These are phyloP conservation scores for Backusella morwellensis DNA, from an alignment of 192 early-diverging fungal genomes.

Conservation along the genomic window DNA sequence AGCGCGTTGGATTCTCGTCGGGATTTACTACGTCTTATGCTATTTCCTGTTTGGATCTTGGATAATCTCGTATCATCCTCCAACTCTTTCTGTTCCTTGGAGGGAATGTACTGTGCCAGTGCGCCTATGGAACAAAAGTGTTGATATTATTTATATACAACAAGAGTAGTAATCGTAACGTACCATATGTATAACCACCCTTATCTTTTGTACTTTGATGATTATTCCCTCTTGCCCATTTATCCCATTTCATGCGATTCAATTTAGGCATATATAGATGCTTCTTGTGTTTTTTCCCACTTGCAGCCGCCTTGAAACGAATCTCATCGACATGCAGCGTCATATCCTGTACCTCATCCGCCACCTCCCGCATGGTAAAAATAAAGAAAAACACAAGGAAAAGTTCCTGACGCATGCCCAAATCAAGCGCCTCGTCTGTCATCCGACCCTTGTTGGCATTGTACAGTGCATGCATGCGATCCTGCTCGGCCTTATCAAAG, in stretches of 20 bases:
- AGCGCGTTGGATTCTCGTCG: not conserved
- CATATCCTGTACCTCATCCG: conserved; percentile 36
- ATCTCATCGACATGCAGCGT: conserved; percentile 15
- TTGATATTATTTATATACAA: not conserved
- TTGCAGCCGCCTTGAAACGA: not conserved
- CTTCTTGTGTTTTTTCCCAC: conserved; percentile 19
- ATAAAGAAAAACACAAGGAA: conserved; percentile 54
- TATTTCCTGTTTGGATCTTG: conserved; percentile 5
- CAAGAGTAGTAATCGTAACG: not conserved
- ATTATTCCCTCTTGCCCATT: conserved; percentile 24
- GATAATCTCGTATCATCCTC: conserved; percentile 21
- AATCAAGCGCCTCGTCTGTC: conserved; percentile 2
- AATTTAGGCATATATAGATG: conserved; percentile 32
- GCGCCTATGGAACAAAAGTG: not conserved
- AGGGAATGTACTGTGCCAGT: conserved; percentile 16
- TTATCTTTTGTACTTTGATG: conserved; percentile 30
- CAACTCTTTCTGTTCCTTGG: conserved; percentile 5
- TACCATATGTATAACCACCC: conserved; percentile 27
- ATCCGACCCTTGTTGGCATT: not conserved
- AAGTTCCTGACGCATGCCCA: conserved; percentile 43
- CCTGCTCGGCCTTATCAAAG: conserved; percentile 27
- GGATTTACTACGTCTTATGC: not conserved
- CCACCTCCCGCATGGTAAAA: conserved; percentile 48
- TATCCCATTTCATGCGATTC: conserved; percentile 27
- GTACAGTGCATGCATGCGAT: conserved; percentile 24